Conservation (phyloP, 179 eudicot species). For the Carnegiea gigantea region DNA sequence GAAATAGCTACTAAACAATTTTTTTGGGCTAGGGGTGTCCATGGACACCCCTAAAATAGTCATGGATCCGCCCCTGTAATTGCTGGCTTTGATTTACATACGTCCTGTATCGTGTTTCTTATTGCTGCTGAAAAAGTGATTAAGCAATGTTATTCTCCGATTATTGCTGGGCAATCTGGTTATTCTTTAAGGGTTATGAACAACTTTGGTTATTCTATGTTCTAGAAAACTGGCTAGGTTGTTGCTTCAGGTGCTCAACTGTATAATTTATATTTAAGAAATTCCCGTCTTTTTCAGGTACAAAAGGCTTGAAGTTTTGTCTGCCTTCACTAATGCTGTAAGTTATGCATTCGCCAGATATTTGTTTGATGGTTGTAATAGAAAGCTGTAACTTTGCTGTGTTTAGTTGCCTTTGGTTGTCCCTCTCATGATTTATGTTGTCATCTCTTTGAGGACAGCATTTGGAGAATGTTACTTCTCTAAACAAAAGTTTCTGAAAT, state of each 20-base stretch:
- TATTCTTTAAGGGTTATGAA: not conserved
- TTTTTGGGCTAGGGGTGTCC: too few species aligned
- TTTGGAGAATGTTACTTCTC: not conserved
- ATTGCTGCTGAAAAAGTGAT: not conserved
- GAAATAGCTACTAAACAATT: too few species aligned
- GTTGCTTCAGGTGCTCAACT: not conserved
- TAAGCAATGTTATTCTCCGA: not conserved
- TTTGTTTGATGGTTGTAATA: not conserved
- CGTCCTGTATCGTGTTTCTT: too few species aligned
- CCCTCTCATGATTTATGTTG: not conserved
- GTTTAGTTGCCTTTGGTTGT: not conserved
- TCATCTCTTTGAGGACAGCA: not conserved
- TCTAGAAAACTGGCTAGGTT: not conserved
- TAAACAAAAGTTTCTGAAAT: not conserved
- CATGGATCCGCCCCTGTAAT: too few species aligned
- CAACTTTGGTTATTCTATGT: too few species aligned
- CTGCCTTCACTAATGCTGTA: conserved; percentile 99
- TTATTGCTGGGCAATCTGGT: not conserved
- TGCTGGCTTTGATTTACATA: too few species aligned
- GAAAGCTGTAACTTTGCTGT: not conserved
- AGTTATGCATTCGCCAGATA: conserved; percentile 39
- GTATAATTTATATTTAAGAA: not conserved
- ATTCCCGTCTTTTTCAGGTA: conserved; percentile 53
- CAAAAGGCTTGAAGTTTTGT: conserved; percentile 89
- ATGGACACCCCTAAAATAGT: too few species aligned